Evolutionary conservation across 2,329 filamentous ascomycete species (phyloP), one percentile per base, ranked within the genome.

Genomic region (Didymosphaeria variabile): DNA sequence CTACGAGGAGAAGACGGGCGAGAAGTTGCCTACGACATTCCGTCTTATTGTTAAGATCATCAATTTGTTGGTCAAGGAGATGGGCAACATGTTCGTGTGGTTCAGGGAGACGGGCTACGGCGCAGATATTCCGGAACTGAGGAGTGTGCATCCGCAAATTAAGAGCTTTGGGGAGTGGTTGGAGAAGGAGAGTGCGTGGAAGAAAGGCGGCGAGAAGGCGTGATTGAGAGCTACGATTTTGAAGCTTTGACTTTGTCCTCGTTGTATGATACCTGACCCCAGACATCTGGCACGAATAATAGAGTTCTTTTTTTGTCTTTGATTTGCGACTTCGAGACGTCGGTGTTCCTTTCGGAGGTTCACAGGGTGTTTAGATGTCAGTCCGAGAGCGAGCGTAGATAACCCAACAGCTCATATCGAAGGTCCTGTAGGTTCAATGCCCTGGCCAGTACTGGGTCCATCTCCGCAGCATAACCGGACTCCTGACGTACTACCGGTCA

Each of bases 81-180:
- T 81, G 12, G 73, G 74, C 6, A 55, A 63, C 7, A 83, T 83
- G 80, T 79, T 79, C 51, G 62, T 72, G 29, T 85, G 82, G 81
- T 83, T 84, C 49, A 34, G 31, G 15, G 47, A 50, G 29, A 34
- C 31, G 17, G 47, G 47, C 17, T 50, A 50, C 10, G 49, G 34
- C 7, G 49, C 49, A 4, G 31, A 36, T 23, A 17, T 40, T 13
- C n/a, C 36, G 2, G 49, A 52, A 21, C 17, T 52, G 45, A 47
- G 15, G 45, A 31, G 29, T 23, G 1, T 31, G 45, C 45, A 47
- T 31, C 45, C 45, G 3, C 12, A 31, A 12, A 47, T 47, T 3
- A 47, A 47, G 45, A 17, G 23, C 5, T 47, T 47, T 29, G 45
- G 45, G 10, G 45, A 47, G 45, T 47, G 45, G 45, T 17, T 47